Percentiles rank a stretch among this genome's conserved stretches.
Conservation (phyloP, 495 filamentous ascomycete genomes). For the Terfezia boudieri region DNA sequence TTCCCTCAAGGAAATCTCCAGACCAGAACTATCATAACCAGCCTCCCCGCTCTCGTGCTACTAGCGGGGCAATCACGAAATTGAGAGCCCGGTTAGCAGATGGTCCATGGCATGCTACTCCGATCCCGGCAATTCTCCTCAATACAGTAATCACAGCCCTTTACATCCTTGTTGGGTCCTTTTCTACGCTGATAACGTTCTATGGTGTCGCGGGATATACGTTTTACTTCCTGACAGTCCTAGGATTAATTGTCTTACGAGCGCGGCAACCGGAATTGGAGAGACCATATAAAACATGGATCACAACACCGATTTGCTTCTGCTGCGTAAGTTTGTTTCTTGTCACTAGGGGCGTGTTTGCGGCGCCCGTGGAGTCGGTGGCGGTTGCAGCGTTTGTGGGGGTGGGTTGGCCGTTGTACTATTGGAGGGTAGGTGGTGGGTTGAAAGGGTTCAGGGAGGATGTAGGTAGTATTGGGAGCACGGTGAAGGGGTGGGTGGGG, state of each 20-base stretch:
- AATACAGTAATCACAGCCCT: constrained; percentile 47
- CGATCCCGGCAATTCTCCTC: constrained; percentile 68
- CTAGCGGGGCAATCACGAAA: constrained; percentile 33
- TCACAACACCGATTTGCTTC: constrained; percentile 88
- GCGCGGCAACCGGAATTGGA: constrained; percentile 76
- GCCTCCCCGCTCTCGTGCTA: constrained; percentile 24
- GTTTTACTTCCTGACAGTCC: constrained; percentile 89
- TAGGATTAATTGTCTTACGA: constrained; percentile 74
- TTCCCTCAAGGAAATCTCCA: constrained; percentile 12
- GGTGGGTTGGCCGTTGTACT: constrained; percentile 69
- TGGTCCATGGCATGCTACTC: constrained; percentile 45
- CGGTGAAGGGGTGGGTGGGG: background rate
- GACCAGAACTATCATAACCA: constrained; percentile 16
- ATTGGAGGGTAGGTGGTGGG: constrained; percentile 50
- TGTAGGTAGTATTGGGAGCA: constrained; percentile 14
- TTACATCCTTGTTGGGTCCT: constrained; percentile 75
- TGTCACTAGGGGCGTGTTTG: constrained; percentile 65
- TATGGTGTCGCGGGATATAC: constrained; percentile 92
- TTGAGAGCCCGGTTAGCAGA: constrained; percentile 31
- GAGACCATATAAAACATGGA: constrained; percentile 84
- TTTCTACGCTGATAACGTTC: constrained; percentile 78
- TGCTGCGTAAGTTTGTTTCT: constrained; percentile 94
- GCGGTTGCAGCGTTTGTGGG: constrained; percentile 66
- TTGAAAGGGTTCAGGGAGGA: constrained; percentile 41
- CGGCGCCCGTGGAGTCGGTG: constrained; percentile 71